Evolutionary conservation across 441 rosid genomes (phyloP), one percentile per base, ranked within the genome.

Genomic region (Geranium incanum): DNA sequence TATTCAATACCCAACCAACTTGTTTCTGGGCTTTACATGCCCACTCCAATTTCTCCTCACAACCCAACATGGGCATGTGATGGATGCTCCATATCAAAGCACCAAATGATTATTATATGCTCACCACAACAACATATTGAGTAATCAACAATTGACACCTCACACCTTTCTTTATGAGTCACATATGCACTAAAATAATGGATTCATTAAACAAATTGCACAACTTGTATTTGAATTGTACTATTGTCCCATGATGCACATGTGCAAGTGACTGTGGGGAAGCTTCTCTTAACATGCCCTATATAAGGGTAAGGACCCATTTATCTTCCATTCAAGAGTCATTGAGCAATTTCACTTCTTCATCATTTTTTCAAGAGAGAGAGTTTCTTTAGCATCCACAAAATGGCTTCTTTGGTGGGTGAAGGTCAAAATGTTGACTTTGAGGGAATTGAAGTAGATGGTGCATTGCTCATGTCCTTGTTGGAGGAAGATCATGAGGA

Each of bases 31-130:
- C 13, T 48, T 48, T 48, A 48, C n/a, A 60, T 60, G 36, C 7
- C 66, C 12, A 48, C 12, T 7, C 18, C 62, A 18, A 55, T 55
- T 55, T 55, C 62, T 55, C 19, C 62, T 55, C 62, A 60, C 66
- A 6, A 60, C 66, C 66, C 66, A 19, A 60, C 66, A 60, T 60
- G 66, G 36, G 21, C 33, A 60, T 60, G 65, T 60, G 66, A 60
- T 19, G 66, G 66, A 9, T 60, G 66, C 21, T 60, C 66, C 13
- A 8, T 3, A 60, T 9, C 65, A 60, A 60, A 60, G 36, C 19
- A 6, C 9, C 1, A 0, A 59, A 60, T 18, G 12, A 7, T 18
- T n/a, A 3, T 55, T 55, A n/a, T 1, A 60, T 19, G 9, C 12
- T 60, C 36, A 60, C 6, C 36, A 60, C 21, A 13, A 50, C 55